These are phyloP conservation scores for Annona cherimola DNA, from an alignment of 164 flowering plant species.

Conservation along the genomic window DNA sequence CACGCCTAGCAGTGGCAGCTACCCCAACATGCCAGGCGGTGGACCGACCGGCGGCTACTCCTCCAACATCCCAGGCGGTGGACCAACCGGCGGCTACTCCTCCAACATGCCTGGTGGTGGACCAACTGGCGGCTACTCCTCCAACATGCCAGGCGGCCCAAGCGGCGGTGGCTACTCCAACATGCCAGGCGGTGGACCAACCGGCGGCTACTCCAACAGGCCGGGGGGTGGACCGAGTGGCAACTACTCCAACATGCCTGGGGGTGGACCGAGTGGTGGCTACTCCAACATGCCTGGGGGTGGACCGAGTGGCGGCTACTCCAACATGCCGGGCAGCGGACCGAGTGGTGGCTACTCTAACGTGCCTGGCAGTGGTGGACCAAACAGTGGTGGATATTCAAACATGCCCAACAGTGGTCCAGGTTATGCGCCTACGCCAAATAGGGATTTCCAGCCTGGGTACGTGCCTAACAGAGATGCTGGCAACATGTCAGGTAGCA, in stretches of 20 bases:
- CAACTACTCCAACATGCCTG: constrained; percentile 1
- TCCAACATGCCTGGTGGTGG: too few species aligned
- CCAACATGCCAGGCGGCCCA: too few species aligned
- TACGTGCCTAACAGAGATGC: constrained; percentile 21
- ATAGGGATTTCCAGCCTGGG: constrained; percentile 23
- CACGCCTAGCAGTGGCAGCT: constrained; percentile 11
- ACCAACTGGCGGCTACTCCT: too few species aligned
- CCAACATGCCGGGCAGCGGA: constrained; percentile 19
- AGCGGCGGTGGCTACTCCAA: too few species aligned
- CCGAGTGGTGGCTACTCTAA: constrained; percentile 17
- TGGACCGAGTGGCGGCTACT: constrained; percentile 17
- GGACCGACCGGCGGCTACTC: too few species aligned
- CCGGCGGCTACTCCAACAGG: too few species aligned
- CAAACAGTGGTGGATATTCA: constrained; percentile 15
- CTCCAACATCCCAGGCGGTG: too few species aligned
- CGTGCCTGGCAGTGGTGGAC: constrained; percentile 14
- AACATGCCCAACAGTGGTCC: constrained; percentile 16
- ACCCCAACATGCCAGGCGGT: not conserved
- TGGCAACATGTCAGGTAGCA: constrained; percentile 25
- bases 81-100: too few species aligned
- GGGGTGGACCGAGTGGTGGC: not conserved
- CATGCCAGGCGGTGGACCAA: too few species aligned
- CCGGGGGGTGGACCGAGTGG: too few species aligned
- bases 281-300: constrained; percentile 4
- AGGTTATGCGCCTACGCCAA: constrained; percentile 5